Conservation (phyloP, 768 basidiomycete species). For the Boletus speciosus region DNA sequence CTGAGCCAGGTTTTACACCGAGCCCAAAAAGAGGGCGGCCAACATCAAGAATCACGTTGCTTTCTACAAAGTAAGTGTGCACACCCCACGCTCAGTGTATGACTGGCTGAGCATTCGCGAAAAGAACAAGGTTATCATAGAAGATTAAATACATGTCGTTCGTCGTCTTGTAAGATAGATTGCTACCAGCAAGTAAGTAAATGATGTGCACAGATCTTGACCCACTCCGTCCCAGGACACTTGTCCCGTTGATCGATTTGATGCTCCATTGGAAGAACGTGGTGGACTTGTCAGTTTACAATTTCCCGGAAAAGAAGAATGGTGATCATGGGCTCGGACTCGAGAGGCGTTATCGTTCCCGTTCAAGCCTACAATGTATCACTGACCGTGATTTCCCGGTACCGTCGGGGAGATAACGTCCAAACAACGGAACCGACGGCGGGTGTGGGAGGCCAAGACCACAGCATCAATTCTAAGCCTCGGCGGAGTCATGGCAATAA, state of each 20-base stretch:
- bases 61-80: constrained; percentile 66
- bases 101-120: background rate
- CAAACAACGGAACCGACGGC: background rate
- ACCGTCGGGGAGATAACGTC: background rate
- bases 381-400: background rate
- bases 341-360: background rate
- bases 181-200: background rate
- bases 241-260: background rate
- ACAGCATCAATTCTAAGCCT: background rate
- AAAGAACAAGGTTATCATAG: constrained; percentile 21
- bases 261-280: background rate
- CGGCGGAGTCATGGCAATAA: background rate
- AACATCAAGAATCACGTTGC: constrained; percentile 66
- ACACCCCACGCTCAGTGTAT: background rate
- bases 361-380: background rate
- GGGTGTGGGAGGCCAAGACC: background rate
- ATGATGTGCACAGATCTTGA: background rate
- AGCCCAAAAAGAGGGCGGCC: constrained; percentile 52
- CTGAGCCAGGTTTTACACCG: constrained; percentile 61
- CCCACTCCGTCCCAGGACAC: background rate
- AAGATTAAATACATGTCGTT: constrained; percentile 7
- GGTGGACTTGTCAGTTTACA: background rate
- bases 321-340: background rate
- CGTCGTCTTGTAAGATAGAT: background rate
- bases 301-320: background rate